Conservation (phyloP, 2,329 filamentous ascomycete genomes). For the Arthrobotrys sinensis region DNA sequence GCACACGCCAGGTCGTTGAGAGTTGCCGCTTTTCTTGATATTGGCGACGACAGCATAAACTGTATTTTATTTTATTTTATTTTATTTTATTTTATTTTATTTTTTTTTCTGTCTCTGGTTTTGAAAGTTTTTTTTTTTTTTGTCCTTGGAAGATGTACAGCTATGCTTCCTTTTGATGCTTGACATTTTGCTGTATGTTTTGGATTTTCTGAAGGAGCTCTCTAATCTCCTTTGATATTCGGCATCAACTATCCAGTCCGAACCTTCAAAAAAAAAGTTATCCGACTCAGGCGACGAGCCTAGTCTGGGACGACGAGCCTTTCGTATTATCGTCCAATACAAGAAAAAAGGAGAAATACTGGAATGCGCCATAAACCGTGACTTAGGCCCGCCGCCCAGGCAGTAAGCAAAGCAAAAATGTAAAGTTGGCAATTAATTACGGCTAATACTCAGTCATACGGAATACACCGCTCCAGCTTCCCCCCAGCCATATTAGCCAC, state of each 20-base stretch:
- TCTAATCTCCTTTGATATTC: constrained; percentile 27
- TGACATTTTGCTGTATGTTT: constrained; percentile 13
- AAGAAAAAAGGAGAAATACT: neutral
- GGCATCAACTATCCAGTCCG: constrained; percentile 8
- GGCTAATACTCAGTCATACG: constrained; percentile 25
- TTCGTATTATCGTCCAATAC: neutral
- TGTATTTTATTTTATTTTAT: too few species aligned
- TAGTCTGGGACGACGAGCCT: too few species aligned
- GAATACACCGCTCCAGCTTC: constrained; percentile 16
- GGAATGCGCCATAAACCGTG: constrained; percentile 17
- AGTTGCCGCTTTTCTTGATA: constrained; percentile 10
- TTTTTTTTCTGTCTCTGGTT: neutral
- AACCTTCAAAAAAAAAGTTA: neutral
- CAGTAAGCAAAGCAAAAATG: neutral
- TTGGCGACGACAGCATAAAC: too few species aligned
- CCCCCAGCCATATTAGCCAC: constrained; percentile 35
- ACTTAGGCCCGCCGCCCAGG: constrained; percentile 27
- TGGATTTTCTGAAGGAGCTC: constrained; percentile 20
- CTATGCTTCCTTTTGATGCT: neutral
- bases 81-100: neutral
- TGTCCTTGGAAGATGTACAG: neutral
- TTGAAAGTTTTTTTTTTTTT: neutral
- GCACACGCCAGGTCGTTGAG: constrained; percentile 3
- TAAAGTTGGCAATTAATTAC: constrained; percentile 23
- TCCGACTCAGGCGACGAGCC: neutral